Evolutionary conservation across 371 early-diverging fungal genomes (phyloP), one percentile per base, ranked within the genome.

Genomic region (Mucor mucedo): DNA sequence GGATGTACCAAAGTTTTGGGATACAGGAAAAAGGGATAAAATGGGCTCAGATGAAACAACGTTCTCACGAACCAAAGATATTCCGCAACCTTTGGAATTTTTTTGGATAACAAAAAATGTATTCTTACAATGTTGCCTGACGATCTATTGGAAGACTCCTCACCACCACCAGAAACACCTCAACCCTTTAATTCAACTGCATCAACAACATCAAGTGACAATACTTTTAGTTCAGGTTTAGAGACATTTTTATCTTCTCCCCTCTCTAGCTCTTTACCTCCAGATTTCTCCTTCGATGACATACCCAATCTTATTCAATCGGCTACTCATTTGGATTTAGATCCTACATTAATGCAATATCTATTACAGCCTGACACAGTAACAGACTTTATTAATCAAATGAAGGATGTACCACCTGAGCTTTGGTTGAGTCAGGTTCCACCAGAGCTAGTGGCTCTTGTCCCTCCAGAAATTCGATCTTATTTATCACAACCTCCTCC

Each of bases 41-140:
- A 63, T 74, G 57, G 80, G 80, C 33, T 60, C 70, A 9, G 80
- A 80, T 21, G 66, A 61, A 13, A 52, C 65, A 5, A 65, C 71
- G 29, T 71, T 50, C 30, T 77, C 80, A n/a, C 48, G 68, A 27
- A 64, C 71, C 33, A 70, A 76, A n/a, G 63, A 57, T 27, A 63
- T 76, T 32, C 78, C 80, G 5, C 80, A 80, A 42, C 32, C 71
- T 0, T 44, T 80, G 38, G 80, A 77, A 49, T 69, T 80, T 49
- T 73, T 52, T 58, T 80, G 47, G 66, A 80, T 32, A 61, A 65
- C 13, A 33, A 72, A 28, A 49, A 32, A 44, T 56, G 60, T 14
- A 76, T 78, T 11, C 47, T 78, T 52, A 74, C 60, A 44, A 54
- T 62, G 21, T 41, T 48, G 0, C 6, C 42, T 38, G 60, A 55